Evolutionary conservation across 352 stramenopile species (phyloP).

Genomic region (Hyaloperonospora brassicae): DNA sequence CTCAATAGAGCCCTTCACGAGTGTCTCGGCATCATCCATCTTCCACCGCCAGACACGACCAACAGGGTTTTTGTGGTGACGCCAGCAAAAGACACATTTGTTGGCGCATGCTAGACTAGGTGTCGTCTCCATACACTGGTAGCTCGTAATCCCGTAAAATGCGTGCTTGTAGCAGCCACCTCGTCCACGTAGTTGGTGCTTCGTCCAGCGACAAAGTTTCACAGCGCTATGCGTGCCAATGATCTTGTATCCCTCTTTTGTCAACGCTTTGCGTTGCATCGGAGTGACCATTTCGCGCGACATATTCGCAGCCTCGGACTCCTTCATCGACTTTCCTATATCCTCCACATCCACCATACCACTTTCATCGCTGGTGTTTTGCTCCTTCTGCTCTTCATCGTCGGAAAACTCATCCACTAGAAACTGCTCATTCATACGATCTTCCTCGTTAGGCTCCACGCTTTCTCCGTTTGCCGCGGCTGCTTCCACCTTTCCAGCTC

Average conservation of each 20-base stretch:
- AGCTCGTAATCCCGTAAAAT: slow-evolving; percentile 98
- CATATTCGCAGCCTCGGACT: slow-evolving; percentile 57
- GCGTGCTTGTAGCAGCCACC: slow-evolving; percentile 99
- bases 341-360: slow-evolving; percentile 83
- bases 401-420: slow-evolving; percentile 65
- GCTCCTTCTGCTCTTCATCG: slow-evolving; percentile 41
- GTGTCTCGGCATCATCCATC: slow-evolving; percentile 91
- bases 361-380: slow-evolving; percentile 28
- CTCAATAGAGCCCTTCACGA: slow-evolving; percentile 90
- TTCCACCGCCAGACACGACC: slow-evolving; percentile 97
- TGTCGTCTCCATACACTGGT: slow-evolving; percentile 99
- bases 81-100: slow-evolving; percentile 98
- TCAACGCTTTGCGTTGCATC: slow-evolving; percentile 89
- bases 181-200: slow-evolving; percentile 94
- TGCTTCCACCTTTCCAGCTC: slow-evolving; percentile 51
- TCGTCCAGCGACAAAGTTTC: slow-evolving; percentile 98
- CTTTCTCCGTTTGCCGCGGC: slow-evolving; percentile 43
- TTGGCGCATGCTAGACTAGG: slow-evolving; percentile 96
- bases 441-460: slow-evolving; percentile 71
- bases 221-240: slow-evolving; percentile 97
- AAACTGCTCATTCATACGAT: slow-evolving; percentile 81
- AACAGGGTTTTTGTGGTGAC: slow-evolving; percentile 98
- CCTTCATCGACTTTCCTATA: slow-evolving; percentile 81
- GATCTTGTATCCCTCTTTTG: slow-evolving; percentile 98
- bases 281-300: slow-evolving; percentile 93